Evolutionary conservation across 2,329 filamentous ascomycete species (phyloP), one percentile per base, ranked within the genome.

Genomic region (Aureobasidium sp.): DNA sequence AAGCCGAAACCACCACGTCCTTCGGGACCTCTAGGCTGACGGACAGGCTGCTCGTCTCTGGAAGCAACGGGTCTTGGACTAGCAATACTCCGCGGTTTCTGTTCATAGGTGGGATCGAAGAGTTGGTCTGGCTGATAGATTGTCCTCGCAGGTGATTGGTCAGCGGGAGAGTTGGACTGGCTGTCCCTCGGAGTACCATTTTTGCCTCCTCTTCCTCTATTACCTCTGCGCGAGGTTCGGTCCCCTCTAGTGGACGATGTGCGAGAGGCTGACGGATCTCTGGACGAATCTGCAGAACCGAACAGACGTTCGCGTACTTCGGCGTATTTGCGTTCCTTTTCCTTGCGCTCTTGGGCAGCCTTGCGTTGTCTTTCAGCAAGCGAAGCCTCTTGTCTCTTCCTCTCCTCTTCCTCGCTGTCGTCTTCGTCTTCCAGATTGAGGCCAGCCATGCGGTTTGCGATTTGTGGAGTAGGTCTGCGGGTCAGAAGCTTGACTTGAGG

Each of bases 321-420:
- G 63, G 95, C 89, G 71, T 96, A 96, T 63, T 88, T 88, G 60
- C 85, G 85, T 76, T 95, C 89, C 77, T 94, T 96, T 75, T 95
- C 91, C 69, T 95, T 91, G 10, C 85, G 83, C 67, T 95, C 90
- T 51, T 83, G 81, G 70, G 90, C 84, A 57, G 92, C 89, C 69
- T 88, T 88, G 25, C 85, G 83, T 63, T 88, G 85, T 35, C 91
- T 82, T 75, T 96, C 88, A 67, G 93, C 89, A 3, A 87, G 82
- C 0, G 84, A 88, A 45, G 84, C 82, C 66, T 85, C 84, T 21
- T 80, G 77, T 64, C 83, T 82, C 70, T 83, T 84, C 58, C 77
- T 74, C 51, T 77, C 74, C 60, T 84, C 82, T 27, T 86, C 83
- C 57, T 88, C 83, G 27, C 85, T 88, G 43, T 89, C 86, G 11